Evolutionary conservation across 495 filamentous ascomycete genomes (phyloP).

Genomic region (Melanomma pulvis-pyrius): DNA sequence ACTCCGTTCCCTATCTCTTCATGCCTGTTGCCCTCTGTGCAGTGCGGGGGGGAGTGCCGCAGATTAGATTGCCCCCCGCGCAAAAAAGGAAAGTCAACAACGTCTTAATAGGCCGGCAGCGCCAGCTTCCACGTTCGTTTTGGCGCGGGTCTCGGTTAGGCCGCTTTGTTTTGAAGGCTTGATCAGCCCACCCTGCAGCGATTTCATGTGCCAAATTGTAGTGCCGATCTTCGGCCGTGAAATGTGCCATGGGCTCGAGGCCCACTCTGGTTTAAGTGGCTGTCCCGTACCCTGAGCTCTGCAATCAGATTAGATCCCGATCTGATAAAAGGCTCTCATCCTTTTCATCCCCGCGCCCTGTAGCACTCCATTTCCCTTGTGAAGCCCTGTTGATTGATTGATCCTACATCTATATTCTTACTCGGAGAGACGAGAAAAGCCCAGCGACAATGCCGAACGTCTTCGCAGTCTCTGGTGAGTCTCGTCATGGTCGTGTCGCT

Average conservation of each 20-base stretch:
- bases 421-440: background rate
- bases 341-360: background rate
- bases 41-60: background rate
- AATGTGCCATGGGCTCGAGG: background rate
- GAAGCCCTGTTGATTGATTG: background rate
- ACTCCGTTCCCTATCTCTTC: background rate
- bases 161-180: background rate
- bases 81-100: background rate
- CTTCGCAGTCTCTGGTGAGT: constrained; percentile 61
- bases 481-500: background rate
- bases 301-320: constrained; percentile 18
- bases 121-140: background rate
- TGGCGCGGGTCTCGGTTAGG: background rate
- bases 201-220: background rate
- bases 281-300: background rate
- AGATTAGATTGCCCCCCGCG: background rate
- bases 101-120: background rate
- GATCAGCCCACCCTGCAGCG: constrained; percentile 7
- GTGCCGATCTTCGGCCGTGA: constrained; percentile 1
- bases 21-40: background rate
- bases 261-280: background rate
- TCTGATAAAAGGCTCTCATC: constrained; percentile 16
- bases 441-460: constrained; percentile 56
- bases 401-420: background rate
- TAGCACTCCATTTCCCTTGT: background rate